These are phyloP conservation scores for Apostasia shenzhenica DNA, from an alignment of 106 monocot genomes.

Conservation along the genomic window DNA sequence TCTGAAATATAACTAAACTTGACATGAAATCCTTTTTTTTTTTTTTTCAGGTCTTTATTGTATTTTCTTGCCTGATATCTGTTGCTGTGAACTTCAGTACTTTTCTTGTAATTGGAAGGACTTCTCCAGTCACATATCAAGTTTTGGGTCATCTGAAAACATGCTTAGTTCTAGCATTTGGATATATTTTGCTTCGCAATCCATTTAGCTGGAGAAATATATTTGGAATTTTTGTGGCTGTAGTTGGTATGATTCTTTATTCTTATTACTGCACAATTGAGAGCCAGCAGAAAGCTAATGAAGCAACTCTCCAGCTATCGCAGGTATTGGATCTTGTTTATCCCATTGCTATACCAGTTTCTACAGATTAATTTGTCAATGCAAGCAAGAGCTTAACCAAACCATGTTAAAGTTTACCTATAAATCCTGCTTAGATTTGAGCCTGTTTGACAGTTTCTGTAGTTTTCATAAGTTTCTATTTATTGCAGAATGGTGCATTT, in stretches of 20 bases:
- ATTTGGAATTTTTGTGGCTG: constrained; percentile 53
- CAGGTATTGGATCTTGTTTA: constrained; percentile 25
- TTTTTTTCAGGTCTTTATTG: constrained; percentile 47
- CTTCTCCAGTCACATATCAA: constrained; percentile 76
- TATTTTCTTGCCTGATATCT: constrained; percentile 59
- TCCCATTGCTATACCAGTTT: background rate
- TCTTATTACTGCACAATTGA: constrained; percentile 51
- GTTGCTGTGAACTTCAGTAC: constrained; percentile 76
- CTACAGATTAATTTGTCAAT: background rate
- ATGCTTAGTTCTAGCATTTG: constrained; percentile 62
- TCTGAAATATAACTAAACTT: background rate
- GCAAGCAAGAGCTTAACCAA: background rate
- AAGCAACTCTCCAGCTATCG: constrained; percentile 24
- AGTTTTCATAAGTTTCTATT: no score
- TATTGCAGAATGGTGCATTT: no score
- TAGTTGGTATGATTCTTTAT: constrained; percentile 63
- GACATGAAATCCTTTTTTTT: constrained; percentile 2
- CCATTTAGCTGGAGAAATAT: constrained; percentile 76
- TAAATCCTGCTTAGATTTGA: no score
- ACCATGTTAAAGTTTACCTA: background rate
- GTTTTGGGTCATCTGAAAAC: constrained; percentile 79
- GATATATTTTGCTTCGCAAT: constrained; percentile 61
- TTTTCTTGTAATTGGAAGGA: constrained; percentile 81
- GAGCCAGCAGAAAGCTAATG: constrained; percentile 50
- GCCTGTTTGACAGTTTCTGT: no score